phyloP scores from a whole-genome alignment of 306 rosid species.

The apple (Malus domestica) region ASM211411v1 NC_041793.1:41030001-41030500 shows the following conservation, averaged over 20 bases:
- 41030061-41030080: not conserved
- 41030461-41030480: conserved; percentile 94
- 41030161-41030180: conserved; percentile 36
- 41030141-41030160: conserved; percentile 93
- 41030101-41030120: conserved; percentile 96
- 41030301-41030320: conserved; percentile 12
- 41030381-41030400: conserved; percentile 36
- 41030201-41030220: not conserved
- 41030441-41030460: conserved; percentile 77
- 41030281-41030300: conserved; percentile 76
- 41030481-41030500: conserved; percentile 87
- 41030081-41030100: conserved; percentile 24
- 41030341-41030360: not conserved
- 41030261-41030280: conserved; percentile 81
- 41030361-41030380: not conserved
- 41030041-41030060: not conserved
- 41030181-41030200: not conserved
- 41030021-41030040: not conserved
- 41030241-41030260: conserved; percentile 7
- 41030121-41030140: conserved; percentile 93
- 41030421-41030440: conserved; percentile 78
- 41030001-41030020: not conserved
- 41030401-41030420: conserved; percentile 57
- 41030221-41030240: not conserved
- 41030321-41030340: conserved; percentile 1